phyloP scores from a whole-genome alignment of 306 rosid genomes.

The Sphenostylis stenocarpa region DNA sequence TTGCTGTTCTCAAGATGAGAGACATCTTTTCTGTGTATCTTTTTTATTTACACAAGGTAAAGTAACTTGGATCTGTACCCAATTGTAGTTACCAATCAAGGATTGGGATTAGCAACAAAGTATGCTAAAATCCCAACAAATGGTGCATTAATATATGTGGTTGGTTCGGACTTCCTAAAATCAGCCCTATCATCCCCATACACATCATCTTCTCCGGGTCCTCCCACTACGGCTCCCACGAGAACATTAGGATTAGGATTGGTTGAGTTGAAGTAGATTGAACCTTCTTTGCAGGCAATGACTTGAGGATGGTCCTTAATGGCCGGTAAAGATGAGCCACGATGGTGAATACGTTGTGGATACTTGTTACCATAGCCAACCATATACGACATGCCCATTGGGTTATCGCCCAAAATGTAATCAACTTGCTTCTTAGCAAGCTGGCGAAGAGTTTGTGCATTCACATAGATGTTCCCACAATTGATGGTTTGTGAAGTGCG shows the following conservation, averaged over 20 bases:
- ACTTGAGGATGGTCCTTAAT: conserved; percentile 71
- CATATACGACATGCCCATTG: conserved; percentile 83
- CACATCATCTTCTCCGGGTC: conserved; percentile 74
- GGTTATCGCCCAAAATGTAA: conserved; percentile 82
- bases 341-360: conserved; percentile 82
- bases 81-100: background rate
- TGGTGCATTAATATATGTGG: conserved; percentile 94
- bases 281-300: conserved; percentile 80
- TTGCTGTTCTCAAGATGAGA: conserved; percentile 65
- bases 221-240: conserved; percentile 90
- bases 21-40: conserved; percentile 39
- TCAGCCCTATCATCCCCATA: conserved; percentile 76
- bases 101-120: conserved; percentile 65
- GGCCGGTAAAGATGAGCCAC: conserved; percentile 83
- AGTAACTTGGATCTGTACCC: conserved; percentile 14
- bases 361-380: conserved; percentile 72
- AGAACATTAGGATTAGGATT: conserved; percentile 73
- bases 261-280: conserved; percentile 68
- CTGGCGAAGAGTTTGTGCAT: conserved; percentile 60
- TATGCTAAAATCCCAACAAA: conserved; percentile 83
- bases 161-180: conserved; percentile 79
- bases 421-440: conserved; percentile 83
- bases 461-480: conserved; percentile 67
- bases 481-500: conserved; percentile 60
- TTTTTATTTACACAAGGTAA: conserved; percentile 24